These are phyloP conservation scores for Sugiyamaella qingdaonensis DNA, from an alignment of 805 yeast species.

Conservation along the genomic window DNA sequence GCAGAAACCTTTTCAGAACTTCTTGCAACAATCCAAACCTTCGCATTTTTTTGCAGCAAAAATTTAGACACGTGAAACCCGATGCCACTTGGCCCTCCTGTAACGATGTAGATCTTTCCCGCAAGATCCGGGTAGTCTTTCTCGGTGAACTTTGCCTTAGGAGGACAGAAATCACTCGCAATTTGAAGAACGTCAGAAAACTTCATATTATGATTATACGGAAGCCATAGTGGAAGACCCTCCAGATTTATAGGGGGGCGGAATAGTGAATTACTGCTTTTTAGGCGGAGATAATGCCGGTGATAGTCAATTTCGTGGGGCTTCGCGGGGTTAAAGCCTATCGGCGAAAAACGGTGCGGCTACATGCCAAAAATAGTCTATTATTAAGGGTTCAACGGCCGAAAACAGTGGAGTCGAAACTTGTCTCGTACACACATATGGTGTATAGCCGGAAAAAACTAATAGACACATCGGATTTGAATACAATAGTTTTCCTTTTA, in stretches of 20 bases:
- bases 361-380: no score
- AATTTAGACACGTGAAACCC: constrained; percentile 35
- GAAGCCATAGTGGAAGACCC: background rate
- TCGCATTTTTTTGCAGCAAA: constrained; percentile 34
- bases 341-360: no score
- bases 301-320: background rate
- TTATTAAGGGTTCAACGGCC: no score
- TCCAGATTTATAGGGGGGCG: no score
- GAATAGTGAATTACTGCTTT: no score
- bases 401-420: no score
- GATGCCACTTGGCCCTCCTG: constrained; percentile 37
- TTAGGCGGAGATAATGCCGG: background rate
- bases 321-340: background rate
- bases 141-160: constrained; percentile 24
- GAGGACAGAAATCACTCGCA: constrained; percentile 2
- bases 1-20: constrained; percentile 31
- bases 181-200: background rate
- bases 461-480: no score
- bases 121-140: constrained; percentile 33
- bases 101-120: constrained; percentile 33
- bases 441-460: no score
- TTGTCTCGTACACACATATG: no score
- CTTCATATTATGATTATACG: background rate
- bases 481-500: no score
- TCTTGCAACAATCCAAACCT: constrained; percentile 39